Evolutionary conservation across 768 basidiomycete species (phyloP).

Genomic region (Pluteus cervinus): DNA sequence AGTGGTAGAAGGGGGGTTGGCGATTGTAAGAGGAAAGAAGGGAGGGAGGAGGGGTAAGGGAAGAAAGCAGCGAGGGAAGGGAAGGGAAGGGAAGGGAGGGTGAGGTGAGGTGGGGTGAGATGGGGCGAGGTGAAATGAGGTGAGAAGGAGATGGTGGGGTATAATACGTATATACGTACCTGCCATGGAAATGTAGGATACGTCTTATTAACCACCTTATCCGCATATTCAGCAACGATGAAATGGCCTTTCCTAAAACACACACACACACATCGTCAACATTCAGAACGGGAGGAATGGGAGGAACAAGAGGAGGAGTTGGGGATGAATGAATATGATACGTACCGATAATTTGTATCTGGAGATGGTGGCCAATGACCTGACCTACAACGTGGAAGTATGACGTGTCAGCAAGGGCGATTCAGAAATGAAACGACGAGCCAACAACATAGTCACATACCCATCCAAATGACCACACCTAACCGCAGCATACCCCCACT

Average conservation of each 20-base stretch:
- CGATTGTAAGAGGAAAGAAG: background rate
- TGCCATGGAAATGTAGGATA: constrained; percentile 67
- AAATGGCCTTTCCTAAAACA: constrained; percentile 63
- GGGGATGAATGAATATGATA: constrained; percentile 6
- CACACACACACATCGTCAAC: constrained; percentile 11
- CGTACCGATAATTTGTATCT: constrained; percentile 70
- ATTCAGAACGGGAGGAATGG: background rate
- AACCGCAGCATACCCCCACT: constrained; percentile 81
- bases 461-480: constrained; percentile 65
- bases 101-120: constrained; percentile 2
- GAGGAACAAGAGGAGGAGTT: too few species aligned
- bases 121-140: constrained; percentile 1
- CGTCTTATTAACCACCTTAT: constrained; percentile 57
- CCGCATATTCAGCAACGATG: constrained; percentile 63
- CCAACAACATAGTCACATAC: constrained; percentile 33
- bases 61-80: too few species aligned
- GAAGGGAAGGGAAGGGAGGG: constrained; percentile 12
- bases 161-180: constrained; percentile 49
- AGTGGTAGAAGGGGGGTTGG: background rate
- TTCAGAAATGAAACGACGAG: background rate
- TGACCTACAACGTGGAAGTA: constrained; percentile 39
- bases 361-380: constrained; percentile 77
- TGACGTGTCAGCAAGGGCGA: constrained; percentile 1
- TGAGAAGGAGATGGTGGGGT: constrained; percentile 3
- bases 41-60: too few species aligned